phyloP scores from a whole-genome alignment of 2,329 filamentous ascomycete genomes.

The Talaromyces rugulosus region DNA sequence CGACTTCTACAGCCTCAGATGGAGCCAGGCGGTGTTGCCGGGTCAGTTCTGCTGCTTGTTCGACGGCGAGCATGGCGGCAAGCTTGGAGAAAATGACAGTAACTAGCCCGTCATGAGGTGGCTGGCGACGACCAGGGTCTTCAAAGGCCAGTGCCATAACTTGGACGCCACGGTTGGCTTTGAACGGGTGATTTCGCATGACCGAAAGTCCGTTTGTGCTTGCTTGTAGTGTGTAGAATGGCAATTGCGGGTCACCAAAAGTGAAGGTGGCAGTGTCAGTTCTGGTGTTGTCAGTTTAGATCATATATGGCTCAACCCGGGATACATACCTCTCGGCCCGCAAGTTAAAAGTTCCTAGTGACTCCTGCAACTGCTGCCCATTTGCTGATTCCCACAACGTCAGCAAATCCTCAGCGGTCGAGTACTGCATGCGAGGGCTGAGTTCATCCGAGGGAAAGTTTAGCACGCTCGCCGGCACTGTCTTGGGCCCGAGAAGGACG shows the following conservation, averaged over 20 bases:
- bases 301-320: neutral
- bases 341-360: constrained; percentile 34
- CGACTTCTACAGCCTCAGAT: constrained; percentile 37
- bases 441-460: constrained; percentile 36
- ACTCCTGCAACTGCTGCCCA: constrained; percentile 33
- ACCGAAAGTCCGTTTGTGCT: constrained; percentile 41
- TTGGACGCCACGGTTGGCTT: constrained; percentile 36
- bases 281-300: constrained; percentile 21
- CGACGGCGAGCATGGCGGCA: constrained; percentile 47
- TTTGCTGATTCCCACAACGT: constrained; percentile 44
- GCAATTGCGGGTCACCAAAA: constrained; percentile 37
- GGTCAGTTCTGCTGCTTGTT: constrained; percentile 39
- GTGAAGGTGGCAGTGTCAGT: constrained; percentile 39
- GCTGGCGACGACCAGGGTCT: constrained; percentile 31
- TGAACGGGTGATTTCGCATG: constrained; percentile 38
- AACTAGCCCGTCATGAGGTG: constrained; percentile 41
- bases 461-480: constrained; percentile 39
- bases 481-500: constrained; percentile 33
- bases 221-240: constrained; percentile 44
- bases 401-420: constrained; percentile 35
- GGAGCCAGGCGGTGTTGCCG: constrained; percentile 37
- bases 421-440: constrained; percentile 32
- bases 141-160: constrained; percentile 42
- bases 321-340: constrained; percentile 36
- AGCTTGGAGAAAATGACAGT: constrained; percentile 46